phyloP scores from a whole-genome alignment of 345 rosid genomes.

The Eucalyptus melliodora region DNA sequence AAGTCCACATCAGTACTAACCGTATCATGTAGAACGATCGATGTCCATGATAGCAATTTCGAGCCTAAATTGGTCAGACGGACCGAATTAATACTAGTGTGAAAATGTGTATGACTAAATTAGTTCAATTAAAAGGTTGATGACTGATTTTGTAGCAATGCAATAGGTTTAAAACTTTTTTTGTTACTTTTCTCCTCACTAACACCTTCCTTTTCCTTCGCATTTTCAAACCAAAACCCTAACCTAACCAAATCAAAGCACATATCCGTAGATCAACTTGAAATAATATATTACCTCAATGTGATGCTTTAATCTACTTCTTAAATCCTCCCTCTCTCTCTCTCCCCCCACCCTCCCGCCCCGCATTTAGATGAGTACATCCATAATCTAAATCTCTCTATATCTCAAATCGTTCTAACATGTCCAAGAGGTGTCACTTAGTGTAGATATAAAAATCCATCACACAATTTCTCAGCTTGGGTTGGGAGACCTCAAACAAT shows the following conservation, averaged over 20 bases:
- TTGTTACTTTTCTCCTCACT: neutral
- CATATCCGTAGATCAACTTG: neutral
- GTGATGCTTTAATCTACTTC: neutral
- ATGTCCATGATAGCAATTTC: no score
- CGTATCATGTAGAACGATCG: no score
- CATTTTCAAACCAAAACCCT: neutral
- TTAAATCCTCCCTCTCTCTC: neutral
- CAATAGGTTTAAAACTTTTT: no score
- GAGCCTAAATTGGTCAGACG: no score
- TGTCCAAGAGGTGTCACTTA: neutral
- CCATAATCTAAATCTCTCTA: neutral
- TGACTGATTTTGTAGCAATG: no score
- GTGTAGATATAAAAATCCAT: neutral
- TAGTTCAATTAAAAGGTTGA: no score
- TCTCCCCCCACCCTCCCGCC: neutral
- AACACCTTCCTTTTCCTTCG: neutral
- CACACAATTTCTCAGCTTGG: neutral
- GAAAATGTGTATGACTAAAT: no score
- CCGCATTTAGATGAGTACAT: neutral
- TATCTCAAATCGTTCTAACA: neutral
- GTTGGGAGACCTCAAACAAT: neutral
- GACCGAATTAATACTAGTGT: no score
- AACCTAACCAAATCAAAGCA: neutral
- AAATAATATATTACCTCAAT: neutral
- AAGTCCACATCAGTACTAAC: accelerated